Base-by-base conservation (phyloP, 129 eudicot species). In the Sambucus nigra region DNA sequence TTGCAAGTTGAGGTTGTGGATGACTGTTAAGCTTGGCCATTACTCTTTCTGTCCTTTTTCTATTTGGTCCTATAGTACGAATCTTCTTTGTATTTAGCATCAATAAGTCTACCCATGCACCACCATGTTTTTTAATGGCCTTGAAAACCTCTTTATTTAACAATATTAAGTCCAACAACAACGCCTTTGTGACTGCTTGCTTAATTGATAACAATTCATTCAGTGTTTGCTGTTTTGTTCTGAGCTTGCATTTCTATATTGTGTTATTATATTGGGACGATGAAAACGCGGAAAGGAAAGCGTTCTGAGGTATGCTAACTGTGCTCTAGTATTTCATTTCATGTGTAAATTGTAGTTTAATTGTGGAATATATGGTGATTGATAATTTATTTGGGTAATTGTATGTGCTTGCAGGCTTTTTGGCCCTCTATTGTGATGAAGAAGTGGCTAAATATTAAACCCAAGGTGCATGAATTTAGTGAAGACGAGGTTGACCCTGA, bases 401-500 rank as follows among this genome's bases (percentile, higher is more conserved):
- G 24, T 51, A 47, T 38, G 53, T 46, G 57, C 54, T 53, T 55
- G 44, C 72, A 81, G 95, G 64, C 87, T 11, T 92, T 86, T 61
- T 86, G 96, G 99, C 99, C 99, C 8, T 77, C 99, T 21, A 68
- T 92, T 64, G 86, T 91, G 71, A 92, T 92, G 99, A 92, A 92
- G 74, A 92, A 92, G 77, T 92, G 96, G 99, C 76, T 92, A 28
- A 92, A 92, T 67, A 82, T 92, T 23, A 76, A 69, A 46, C 96
- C 94, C 1, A 69, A 82, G 56, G 76, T 65, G 65, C 57, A 79
- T 60, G 99, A 92, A 57, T 92, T 86, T 28, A 92, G 99, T 65
- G 99, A 92, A 71, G 99, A 92, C 75, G 99, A 92, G 72, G 77
- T 73, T 45, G 95, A 85, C 48, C 69, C 98, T 58, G 94, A 84